These are phyloP conservation scores for Populus tomentosa DNA, from an alignment of 441 rosid genomes.

Conservation along the genomic window DNA sequence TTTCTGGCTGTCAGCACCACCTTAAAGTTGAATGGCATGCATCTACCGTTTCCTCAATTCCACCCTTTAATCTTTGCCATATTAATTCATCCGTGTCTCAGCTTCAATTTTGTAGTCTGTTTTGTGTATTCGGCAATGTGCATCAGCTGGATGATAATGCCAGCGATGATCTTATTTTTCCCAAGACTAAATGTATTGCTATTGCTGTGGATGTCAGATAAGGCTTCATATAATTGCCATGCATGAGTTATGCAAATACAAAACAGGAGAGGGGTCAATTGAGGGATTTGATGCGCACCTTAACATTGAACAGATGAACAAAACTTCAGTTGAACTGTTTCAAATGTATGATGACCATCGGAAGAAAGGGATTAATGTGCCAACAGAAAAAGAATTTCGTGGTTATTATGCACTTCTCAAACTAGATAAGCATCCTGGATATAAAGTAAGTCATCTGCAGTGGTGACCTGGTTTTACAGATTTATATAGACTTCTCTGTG, in stretches of 20 bases:
- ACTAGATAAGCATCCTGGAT: conserved; percentile 99
- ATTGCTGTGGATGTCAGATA: conserved; percentile 56
- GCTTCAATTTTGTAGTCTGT: conserved; percentile 3
- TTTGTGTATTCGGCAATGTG: background rate
- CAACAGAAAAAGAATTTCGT: conserved; percentile 90
- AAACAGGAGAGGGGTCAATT: conserved; percentile 94
- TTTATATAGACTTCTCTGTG: conserved; percentile 14
- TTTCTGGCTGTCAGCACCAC: too few relatives aligned
- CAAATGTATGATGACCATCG: conserved; percentile 98
- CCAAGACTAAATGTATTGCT: conserved; percentile 22
- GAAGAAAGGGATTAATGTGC: conserved; percentile 72
- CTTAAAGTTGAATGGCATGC: too few relatives aligned
- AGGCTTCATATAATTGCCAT: conserved; percentile 94
- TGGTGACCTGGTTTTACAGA: conserved; percentile 13
- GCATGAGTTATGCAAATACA: conserved; percentile 94
- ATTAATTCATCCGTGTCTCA: conserved; percentile 2
- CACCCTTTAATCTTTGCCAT: background rate
- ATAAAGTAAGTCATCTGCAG: conserved; percentile 55
- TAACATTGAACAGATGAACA: conserved; percentile 98
- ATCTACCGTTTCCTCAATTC: too few relatives aligned
- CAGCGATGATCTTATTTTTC: conserved; percentile 8
- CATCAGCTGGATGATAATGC: background rate
- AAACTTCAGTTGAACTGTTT: conserved; percentile 93
- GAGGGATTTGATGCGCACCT: conserved; percentile 99
- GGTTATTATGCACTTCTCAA: conserved; percentile 99